phyloP scores from a whole-genome alignment of 106 monocot genomes.

The Apostasia ramifera region DNA sequence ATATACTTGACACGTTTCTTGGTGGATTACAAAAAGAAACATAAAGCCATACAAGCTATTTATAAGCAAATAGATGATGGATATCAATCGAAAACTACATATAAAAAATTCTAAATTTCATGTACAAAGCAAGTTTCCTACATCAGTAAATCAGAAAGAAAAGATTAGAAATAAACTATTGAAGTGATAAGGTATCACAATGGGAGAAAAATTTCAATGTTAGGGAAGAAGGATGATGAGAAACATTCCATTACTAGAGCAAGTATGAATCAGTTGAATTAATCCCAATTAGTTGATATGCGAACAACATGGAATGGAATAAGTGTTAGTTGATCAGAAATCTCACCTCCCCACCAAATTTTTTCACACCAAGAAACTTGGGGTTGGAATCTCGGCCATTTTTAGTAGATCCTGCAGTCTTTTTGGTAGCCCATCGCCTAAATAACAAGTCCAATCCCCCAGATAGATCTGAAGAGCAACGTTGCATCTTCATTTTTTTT shows the following conservation, averaged over 20 bases:
- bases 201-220: not conserved
- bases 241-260: no score
- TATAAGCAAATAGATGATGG: not conserved
- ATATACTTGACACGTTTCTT: no score
- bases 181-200: not conserved
- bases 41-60: not conserved
- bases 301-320: no score
- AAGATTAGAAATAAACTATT: not conserved
- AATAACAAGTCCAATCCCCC: constrained; percentile 71
- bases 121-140: no score
- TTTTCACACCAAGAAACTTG: constrained; percentile 84
- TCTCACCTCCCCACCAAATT: constrained; percentile 87
- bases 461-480: constrained; percentile 47
- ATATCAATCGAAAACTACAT: no score
- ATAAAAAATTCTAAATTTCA: no score
- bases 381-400: constrained; percentile 91
- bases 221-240: no score
- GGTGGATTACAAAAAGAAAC: no score
- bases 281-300: no score
- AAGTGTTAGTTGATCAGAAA: no score
- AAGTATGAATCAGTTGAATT: no score
- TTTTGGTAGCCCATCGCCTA: constrained; percentile 94
- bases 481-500: not conserved
- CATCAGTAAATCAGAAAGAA: not conserved
- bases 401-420: constrained; percentile 81